A percentile compares a stretch with the other conserved stretches of the same genome.
Evolutionary conservation across 2,329 filamentous ascomycete genomes (phyloP).

Genomic region (Nannizziopsis arthrosporioides): DNA sequence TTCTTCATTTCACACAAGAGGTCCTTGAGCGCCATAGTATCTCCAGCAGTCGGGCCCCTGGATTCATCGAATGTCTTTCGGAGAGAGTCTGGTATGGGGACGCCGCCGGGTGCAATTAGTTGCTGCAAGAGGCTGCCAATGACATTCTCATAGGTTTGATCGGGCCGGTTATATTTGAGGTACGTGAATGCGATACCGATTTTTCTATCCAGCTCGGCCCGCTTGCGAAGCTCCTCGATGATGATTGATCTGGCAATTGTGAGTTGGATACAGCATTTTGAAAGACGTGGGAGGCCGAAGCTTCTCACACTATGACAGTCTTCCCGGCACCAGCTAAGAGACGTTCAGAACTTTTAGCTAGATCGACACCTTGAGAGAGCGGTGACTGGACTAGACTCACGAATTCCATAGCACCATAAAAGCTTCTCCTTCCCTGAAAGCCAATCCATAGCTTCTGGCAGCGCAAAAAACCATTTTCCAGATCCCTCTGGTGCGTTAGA

Average conservation of each 20-base stretch:
- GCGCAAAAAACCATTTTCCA: too few species aligned
- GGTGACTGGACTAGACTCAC: too few species aligned
- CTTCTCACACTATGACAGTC: too few species aligned
- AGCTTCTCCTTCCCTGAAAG: too few species aligned
- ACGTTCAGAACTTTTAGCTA: too few species aligned
- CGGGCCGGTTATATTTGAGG: neutral
- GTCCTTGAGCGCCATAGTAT: constrained; percentile 8
- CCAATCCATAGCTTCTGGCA: too few species aligned
- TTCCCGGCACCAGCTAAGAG: too few species aligned
- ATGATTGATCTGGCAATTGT: constrained; percentile 13
- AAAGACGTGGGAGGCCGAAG: too few species aligned
- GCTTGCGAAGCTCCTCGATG: constrained; percentile 10
- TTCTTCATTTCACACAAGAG: constrained; percentile 8
- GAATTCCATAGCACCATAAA: too few species aligned
- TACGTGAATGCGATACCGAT: constrained; percentile 7
- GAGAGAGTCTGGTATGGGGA: constrained; percentile 4
- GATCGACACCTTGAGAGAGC: too few species aligned
- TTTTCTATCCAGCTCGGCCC: neutral
- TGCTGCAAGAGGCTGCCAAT: constrained; percentile 10
- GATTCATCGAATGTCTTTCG: constrained; percentile 7
- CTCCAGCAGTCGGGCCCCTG: constrained; percentile 3
- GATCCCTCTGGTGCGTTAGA: too few species aligned
- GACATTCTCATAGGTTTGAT: neutral
- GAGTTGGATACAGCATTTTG: too few species aligned
- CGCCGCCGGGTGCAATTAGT: constrained; percentile 1